phyloP scores from a whole-genome alignment of 495 filamentous ascomycete species.

The Lophiotrema nucula region DNA sequence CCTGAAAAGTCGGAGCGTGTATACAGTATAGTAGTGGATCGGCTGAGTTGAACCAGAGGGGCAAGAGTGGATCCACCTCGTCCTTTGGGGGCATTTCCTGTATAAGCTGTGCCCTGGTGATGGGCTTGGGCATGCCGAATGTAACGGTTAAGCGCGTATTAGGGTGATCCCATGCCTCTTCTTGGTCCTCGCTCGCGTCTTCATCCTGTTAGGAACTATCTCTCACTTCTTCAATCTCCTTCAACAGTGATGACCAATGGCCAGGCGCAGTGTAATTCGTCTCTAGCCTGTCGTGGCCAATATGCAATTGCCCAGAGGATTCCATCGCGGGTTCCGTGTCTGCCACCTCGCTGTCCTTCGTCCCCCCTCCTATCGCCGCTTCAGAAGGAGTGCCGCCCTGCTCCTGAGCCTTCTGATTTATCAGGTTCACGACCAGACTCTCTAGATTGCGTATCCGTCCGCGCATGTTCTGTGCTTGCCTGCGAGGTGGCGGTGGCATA shows the following conservation, averaged over 20 bases:
- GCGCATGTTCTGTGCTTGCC: slow-evolving; percentile 42
- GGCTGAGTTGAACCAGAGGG: slow-evolving; percentile 40
- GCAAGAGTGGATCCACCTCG: slow-evolving; percentile 39
- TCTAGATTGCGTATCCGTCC: slow-evolving; percentile 43
- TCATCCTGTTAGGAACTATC: slow-evolving; percentile 30
- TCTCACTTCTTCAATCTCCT: slow-evolving; percentile 58
- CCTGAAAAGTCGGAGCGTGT: slow-evolving; percentile 41
- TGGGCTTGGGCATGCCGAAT: slow-evolving; percentile 29
- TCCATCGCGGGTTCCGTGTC: slow-evolving; percentile 72
- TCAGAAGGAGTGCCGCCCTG: neutral
- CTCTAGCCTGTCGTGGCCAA: slow-evolving; percentile 64
- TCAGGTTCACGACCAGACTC: slow-evolving; percentile 28
- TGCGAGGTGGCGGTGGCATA: slow-evolving; percentile 37
- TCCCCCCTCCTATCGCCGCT: neutral
- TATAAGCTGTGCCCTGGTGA: slow-evolving; percentile 35
- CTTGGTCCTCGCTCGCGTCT: slow-evolving; percentile 4
- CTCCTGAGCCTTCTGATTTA: slow-evolving; percentile 28
- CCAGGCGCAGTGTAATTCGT: slow-evolving; percentile 83
- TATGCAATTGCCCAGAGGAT: slow-evolving; percentile 84
- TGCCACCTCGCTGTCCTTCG: neutral
- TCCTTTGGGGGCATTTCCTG: slow-evolving; percentile 37
- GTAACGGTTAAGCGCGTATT: slow-evolving; percentile 26
- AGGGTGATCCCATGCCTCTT: slow-evolving; percentile 20
- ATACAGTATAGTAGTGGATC: slow-evolving; percentile 27
- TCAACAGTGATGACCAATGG: slow-evolving; percentile 86